Evolutionary conservation across 2,329 filamentous ascomycete genomes (phyloP).

Genomic region (Talaromyces sp.): DNA sequence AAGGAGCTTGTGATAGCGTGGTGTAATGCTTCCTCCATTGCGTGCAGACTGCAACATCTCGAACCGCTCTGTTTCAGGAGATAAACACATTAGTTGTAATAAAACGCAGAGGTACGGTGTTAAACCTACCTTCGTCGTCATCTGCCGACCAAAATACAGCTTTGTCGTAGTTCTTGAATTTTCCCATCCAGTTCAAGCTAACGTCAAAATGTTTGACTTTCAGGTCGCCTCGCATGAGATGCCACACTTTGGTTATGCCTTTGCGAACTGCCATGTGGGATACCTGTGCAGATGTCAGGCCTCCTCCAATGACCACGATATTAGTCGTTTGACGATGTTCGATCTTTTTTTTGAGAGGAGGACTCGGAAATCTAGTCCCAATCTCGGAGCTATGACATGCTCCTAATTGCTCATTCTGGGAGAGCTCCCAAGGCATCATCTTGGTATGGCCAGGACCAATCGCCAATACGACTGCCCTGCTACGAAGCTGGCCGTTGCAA

Average conservation of each 20-base stretch:
- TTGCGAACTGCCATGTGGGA: slow-evolving; percentile 59
- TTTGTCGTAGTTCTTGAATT: slow-evolving; percentile 72
- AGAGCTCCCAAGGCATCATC: slow-evolving; percentile 35
- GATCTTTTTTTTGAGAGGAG: slow-evolving; percentile 49
- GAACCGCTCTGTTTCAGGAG: slow-evolving; percentile 48
- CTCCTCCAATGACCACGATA: slow-evolving; percentile 67
- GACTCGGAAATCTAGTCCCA: slow-evolving; percentile 48
- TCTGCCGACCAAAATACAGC: slow-evolving; percentile 73
- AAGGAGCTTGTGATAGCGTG: slow-evolving; percentile 60
- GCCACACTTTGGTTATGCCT: slow-evolving; percentile 63
- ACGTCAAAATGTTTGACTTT: slow-evolving; percentile 73
- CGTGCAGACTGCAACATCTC: slow-evolving; percentile 61
- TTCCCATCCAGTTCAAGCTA: slow-evolving; percentile 71
- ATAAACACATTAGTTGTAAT: not conserved
- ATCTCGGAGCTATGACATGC: slow-evolving; percentile 62
- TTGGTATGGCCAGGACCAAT: slow-evolving; percentile 63
- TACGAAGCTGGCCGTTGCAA: slow-evolving; percentile 52
- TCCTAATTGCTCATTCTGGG: slow-evolving; percentile 40
- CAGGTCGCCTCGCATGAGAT: slow-evolving; percentile 57
- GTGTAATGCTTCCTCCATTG: slow-evolving; percentile 71
- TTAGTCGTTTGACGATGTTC: slow-evolving; percentile 48
- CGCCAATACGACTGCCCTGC: slow-evolving; percentile 61
- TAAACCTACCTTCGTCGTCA: slow-evolving; percentile 49
- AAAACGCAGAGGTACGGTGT: not conserved
- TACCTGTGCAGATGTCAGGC: slow-evolving; percentile 69